phyloP scores from a whole-genome alignment of 1,284 basidiomycete genomes.

The Testicularia cyperi region DNA sequence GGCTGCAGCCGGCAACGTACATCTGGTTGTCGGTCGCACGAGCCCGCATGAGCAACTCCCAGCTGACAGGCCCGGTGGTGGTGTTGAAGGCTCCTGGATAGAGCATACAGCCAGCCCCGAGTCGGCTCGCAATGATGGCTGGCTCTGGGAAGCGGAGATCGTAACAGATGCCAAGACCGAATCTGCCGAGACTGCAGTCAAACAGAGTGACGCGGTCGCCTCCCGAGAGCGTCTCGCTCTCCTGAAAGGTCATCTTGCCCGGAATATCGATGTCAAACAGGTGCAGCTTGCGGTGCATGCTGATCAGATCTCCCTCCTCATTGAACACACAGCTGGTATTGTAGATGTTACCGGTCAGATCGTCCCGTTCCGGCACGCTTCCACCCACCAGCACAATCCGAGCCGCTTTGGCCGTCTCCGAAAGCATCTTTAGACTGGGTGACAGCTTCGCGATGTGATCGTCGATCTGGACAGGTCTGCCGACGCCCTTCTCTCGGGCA shows the following conservation, averaged over 20 bases:
- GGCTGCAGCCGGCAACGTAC: conserved; percentile 92
- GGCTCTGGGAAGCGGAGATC: conserved; percentile 86
- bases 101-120: conserved; percentile 83
- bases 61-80: conserved; percentile 93
- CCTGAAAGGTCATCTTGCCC: conserved; percentile 95
- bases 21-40: conserved; percentile 95
- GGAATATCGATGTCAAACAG: conserved; percentile 98
- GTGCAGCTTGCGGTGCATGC: conserved; percentile 89
- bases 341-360: conserved; percentile 48
- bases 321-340: conserved; percentile 70
- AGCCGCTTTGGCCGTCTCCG: conserved; percentile 76
- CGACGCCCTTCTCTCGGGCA: conserved; percentile 31
- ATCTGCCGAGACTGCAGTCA: conserved; percentile 88
- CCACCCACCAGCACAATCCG: conserved; percentile 89
- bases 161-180: conserved; percentile 84
- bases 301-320: conserved; percentile 80
- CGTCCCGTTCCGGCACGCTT: conserved; percentile 56
- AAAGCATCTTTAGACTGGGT: conserved; percentile 78
- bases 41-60: conserved; percentile 86
- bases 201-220: conserved; percentile 79
- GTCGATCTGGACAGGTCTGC: conserved; percentile 65
- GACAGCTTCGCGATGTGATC: conserved; percentile 61
- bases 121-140: conserved; percentile 82
- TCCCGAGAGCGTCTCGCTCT: conserved; percentile 86
- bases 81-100: conserved; percentile 66